Conservation (phyloP, 257 asterid genomes). For the Mentha longifolia region DNA sequence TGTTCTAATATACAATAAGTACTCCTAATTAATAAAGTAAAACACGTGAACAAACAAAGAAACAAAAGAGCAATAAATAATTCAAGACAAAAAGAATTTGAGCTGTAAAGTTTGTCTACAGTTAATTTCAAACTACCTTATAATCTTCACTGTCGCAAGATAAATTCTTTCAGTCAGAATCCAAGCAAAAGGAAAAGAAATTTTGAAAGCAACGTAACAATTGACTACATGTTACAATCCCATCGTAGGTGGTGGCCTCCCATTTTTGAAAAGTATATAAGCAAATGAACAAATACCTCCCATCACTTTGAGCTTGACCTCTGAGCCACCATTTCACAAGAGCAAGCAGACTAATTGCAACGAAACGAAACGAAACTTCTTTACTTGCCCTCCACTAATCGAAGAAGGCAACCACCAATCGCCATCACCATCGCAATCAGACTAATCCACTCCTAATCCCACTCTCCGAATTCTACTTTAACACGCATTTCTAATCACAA, state of each 20-base stretch:
- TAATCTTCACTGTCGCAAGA: not conserved
- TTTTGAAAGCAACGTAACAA: not conserved
- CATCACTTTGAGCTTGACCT: not conserved
- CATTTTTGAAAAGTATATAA: not conserved
- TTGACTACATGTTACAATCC: slow-evolving; percentile 7
- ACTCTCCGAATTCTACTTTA: not conserved
- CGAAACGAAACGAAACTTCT: not conserved
- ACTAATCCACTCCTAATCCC: no score
- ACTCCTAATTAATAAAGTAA: no score
- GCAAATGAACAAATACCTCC: not conserved
- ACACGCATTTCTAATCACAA: not conserved
- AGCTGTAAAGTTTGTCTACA: not conserved
- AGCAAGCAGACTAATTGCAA: slow-evolving; percentile 10
- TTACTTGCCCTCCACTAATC: not conserved
- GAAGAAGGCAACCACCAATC: no score
- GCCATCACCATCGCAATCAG: not conserved
- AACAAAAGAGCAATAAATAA: no score
- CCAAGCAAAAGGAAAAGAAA: not conserved
- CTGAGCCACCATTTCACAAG: not conserved
- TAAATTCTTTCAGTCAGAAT: not conserved
- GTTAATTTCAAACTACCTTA: not conserved
- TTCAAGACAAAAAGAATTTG: not conserved
- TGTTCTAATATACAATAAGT: no score
- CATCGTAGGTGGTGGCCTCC: not conserved
- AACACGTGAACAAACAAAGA: no score